These are phyloP conservation scores for Begonia peltatifolia DNA, from an alignment of 306 rosid species.

Conservation along the genomic window DNA sequence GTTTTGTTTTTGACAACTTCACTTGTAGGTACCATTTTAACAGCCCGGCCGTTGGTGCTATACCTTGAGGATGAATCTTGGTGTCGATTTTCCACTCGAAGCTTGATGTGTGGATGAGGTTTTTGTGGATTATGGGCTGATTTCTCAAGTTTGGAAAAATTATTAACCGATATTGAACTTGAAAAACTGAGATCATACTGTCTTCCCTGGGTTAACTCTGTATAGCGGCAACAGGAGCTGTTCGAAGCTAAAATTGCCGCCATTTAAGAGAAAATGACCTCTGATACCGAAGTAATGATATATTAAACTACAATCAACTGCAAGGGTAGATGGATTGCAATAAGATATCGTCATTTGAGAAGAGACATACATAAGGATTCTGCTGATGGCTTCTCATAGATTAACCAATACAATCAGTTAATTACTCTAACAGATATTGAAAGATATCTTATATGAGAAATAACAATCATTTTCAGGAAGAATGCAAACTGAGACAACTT, in stretches of 20 bases:
- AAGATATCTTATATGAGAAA: too few relatives aligned
- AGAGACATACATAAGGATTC: not conserved
- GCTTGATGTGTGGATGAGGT: conserved; percentile 13
- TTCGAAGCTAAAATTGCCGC: conserved; percentile 57
- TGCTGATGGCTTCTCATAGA: not conserved
- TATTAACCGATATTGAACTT: conserved; percentile 32
- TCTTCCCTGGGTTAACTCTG: conserved; percentile 32
- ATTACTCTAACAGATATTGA: not conserved
- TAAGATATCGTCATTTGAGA: too few relatives aligned
- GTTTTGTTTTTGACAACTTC: conserved; percentile 41
- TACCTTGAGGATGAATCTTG: conserved; percentile 38
- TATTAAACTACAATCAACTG: not conserved
- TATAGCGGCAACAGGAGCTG: conserved; percentile 32
- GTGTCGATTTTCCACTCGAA: conserved; percentile 42
- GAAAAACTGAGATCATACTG: conserved; percentile 41
- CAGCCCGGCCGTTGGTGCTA: conserved; percentile 54
- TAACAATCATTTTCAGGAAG: too few relatives aligned
- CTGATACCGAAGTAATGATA: not conserved
- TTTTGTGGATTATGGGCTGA: conserved; percentile 10
- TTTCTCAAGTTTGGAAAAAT: conserved; percentile 21
- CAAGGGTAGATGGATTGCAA: too few relatives aligned
- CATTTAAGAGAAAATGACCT: conserved; percentile 28
- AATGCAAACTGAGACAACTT: too few relatives aligned
- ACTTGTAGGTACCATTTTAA: conserved; percentile 69
- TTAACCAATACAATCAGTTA: not conserved